Percentiles rank a stretch among this genome's conserved stretches.
These are phyloP conservation scores for Isoetes taiwanensis DNA, from an alignment of 75 land plant species.

Conservation along the genomic window DNA sequence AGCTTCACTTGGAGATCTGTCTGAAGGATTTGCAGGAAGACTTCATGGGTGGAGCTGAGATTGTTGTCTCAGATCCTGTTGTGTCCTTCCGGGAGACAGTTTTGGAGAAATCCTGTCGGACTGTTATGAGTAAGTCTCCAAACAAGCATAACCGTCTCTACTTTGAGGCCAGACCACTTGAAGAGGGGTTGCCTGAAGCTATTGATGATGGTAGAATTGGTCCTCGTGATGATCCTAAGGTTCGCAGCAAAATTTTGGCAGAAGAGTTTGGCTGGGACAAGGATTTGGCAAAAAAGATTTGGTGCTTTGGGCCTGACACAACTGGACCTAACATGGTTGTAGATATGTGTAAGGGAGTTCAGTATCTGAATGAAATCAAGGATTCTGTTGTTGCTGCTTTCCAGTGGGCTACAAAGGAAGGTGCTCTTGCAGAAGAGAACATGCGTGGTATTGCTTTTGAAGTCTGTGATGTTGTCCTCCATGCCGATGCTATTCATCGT, in stretches of 20 bases:
- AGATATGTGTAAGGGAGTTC: conserved; percentile 61
- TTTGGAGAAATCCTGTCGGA: conserved; percentile 39
- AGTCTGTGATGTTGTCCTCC: conserved; percentile 63
- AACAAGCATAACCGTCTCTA: conserved; percentile 63
- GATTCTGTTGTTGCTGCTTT: conserved; percentile 67
- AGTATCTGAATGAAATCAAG: conserved; percentile 16
- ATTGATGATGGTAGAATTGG: conserved; percentile 65
- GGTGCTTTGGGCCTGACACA: conserved; percentile 69
- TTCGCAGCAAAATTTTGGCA: conserved; percentile 34
- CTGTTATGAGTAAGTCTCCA: conserved; percentile 67
- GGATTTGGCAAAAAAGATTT: conserved; percentile 62
- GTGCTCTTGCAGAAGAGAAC: conserved; percentile 61
- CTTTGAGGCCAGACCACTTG: conserved; percentile 52
- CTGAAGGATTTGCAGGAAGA: conserved; percentile 62
- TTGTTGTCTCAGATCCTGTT: conserved; percentile 45
- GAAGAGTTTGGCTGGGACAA: conserved; percentile 76
- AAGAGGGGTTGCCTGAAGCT: conserved; percentile 53
- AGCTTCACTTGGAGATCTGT: conserved; percentile 64
- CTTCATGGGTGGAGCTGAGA: too few species aligned
- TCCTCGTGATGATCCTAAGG: conserved; percentile 48
- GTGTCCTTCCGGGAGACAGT: conserved; percentile 61
- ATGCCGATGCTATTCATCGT: conserved; percentile 62
- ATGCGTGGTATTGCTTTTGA: conserved; percentile 56
- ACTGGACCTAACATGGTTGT: conserved; percentile 63
- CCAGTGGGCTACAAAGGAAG: conserved; percentile 70